Evolutionary conservation across 495 filamentous ascomycete genomes (phyloP), one percentile per base, ranked within the genome.

Genomic region (Talaromyces thailandensis): DNA sequence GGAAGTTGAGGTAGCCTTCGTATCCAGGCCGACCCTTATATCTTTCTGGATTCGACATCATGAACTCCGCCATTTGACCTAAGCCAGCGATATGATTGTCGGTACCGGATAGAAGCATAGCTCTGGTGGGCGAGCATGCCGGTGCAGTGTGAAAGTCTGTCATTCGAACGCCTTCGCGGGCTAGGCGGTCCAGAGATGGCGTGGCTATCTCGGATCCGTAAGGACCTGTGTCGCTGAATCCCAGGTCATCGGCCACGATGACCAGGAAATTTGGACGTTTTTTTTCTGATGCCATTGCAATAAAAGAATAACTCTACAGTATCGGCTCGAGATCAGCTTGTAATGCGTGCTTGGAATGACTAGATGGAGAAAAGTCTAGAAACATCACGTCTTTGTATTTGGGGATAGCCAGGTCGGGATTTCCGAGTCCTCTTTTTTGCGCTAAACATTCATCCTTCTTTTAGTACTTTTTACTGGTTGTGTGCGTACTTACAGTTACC

Each of bases 1-100:
- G 62, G 25, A 78, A 76, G 61, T 84, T 83, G 9, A 85, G 69
- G 62, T 83, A 85, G 0, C 81, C 81, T 67, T 84, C 82, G 62
- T 84, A 79, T 0, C 81, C 81, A 4, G 81, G 79, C 70, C 77
- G 79, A n/a, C 58, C 74, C 35, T 67, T 53, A 31, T 60, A 62
- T 11, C 45, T 29, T 2, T 56, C 52, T 3, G 24, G 24, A 9
- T 14, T n/a, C 11, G 2, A n/a, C 6, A n/a, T 26, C 52, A 56
- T 56, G 2, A 12, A 12, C 65, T 70, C 68, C 3, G 63, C 59
- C 48, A 70, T 48, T 28, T 63, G 48, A 5, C 67, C 67, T 0
- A 69, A 61, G 2, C 68, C 66, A n/a, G 68, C 62, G 26, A 67
- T 64, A 63, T 82, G 82, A 60, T 80, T 71, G 56, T 83, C 83